Percentiles rank a stretch among this genome's conserved stretches.
phyloP scores from a whole-genome alignment of 2,329 filamentous ascomycete genomes.

The Grosmannia penicillata region DNA sequence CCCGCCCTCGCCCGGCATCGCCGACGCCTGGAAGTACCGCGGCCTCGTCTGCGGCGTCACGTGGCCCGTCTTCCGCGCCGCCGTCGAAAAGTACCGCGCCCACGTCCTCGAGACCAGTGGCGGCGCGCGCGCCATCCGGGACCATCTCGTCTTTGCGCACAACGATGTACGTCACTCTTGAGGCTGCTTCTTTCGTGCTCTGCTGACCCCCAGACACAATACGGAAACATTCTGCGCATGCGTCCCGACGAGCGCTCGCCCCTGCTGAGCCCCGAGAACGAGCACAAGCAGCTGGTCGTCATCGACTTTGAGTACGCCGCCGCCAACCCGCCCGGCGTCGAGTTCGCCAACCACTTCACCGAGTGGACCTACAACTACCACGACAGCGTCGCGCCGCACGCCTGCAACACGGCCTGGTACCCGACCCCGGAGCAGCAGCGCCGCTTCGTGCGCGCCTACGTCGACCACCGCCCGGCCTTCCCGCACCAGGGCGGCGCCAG shows the following conservation, averaged over 20 bases:
- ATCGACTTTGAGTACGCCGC: slow-evolving; percentile 98
- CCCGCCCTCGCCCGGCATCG: slow-evolving; percentile 12
- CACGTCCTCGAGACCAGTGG: slow-evolving; percentile 63
- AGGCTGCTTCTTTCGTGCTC: background rate
- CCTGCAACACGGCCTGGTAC: slow-evolving; percentile 55
- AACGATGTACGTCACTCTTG: slow-evolving; percentile 58
- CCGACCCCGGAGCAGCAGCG: slow-evolving; percentile 68
- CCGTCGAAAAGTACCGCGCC: slow-evolving; percentile 62
- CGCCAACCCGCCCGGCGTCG: slow-evolving; percentile 70
- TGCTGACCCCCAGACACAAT: slow-evolving; percentile 59
- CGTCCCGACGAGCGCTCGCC: slow-evolving; percentile 63
- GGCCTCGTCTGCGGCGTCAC: slow-evolving; percentile 73
- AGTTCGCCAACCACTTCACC: slow-evolving; percentile 96
- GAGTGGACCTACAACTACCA: slow-evolving; percentile 99
- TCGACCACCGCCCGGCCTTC: slow-evolving; percentile 62
- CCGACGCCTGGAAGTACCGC: slow-evolving; percentile 46
- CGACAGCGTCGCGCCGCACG: slow-evolving; percentile 47
- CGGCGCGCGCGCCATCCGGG: slow-evolving; percentile 48
- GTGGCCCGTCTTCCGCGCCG: slow-evolving; percentile 63
- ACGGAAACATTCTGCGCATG: slow-evolving; percentile 83
- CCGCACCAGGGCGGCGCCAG: slow-evolving; percentile 25
- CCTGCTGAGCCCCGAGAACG: slow-evolving; percentile 73
- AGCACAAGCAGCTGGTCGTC: slow-evolving; percentile 90
- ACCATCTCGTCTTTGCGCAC: slow-evolving; percentile 83
- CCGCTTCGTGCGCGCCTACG: slow-evolving; percentile 74